phyloP scores from a whole-genome alignment of 495 filamentous ascomycete species.

The Penicillium cinerascens region DNA sequence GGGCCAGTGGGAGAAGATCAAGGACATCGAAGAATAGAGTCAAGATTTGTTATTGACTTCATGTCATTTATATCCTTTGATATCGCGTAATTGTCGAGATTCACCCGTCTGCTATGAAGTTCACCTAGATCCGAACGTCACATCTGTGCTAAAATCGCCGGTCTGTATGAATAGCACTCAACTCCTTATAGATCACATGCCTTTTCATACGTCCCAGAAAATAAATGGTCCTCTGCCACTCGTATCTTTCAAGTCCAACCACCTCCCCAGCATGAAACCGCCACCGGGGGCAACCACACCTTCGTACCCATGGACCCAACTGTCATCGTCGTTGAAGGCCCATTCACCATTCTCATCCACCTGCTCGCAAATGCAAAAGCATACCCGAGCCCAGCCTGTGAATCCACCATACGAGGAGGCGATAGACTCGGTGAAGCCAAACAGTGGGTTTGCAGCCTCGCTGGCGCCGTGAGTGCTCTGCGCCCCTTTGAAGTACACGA shows the following conservation, averaged over 20 bases:
- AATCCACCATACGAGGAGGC: constrained; percentile 24
- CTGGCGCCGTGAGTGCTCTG: constrained; percentile 13
- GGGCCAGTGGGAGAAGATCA: constrained; percentile 88
- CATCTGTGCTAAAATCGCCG: neutral
- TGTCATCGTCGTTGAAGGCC: constrained; percentile 16
- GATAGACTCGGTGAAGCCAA: constrained; percentile 33
- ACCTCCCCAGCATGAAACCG: constrained; percentile 47
- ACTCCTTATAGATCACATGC: neutral
- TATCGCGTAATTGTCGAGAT: constrained; percentile 15
- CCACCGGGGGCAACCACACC: constrained; percentile 49
- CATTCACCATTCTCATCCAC: constrained; percentile 6
- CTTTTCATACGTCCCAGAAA: constrained; percentile 43
- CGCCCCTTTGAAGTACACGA: constrained; percentile 24
- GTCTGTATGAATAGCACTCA: neutral
- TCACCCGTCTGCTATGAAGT: neutral
- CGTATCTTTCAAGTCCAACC: constrained; percentile 31
- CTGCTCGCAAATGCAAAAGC: constrained; percentile 32
- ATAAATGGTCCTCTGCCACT: constrained; percentile 49
- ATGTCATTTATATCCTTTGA: constrained; percentile 16
- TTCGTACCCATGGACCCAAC: constrained; percentile 42
- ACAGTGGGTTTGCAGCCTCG: constrained; percentile 11
- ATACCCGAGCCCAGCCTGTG: constrained; percentile 42
- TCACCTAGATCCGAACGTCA: neutral
- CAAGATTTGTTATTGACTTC: constrained; percentile 11
- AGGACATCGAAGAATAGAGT: constrained; percentile 85